phyloP scores from a whole-genome alignment of 495 filamentous ascomycete species.

The Physcia stellaris region DNA sequence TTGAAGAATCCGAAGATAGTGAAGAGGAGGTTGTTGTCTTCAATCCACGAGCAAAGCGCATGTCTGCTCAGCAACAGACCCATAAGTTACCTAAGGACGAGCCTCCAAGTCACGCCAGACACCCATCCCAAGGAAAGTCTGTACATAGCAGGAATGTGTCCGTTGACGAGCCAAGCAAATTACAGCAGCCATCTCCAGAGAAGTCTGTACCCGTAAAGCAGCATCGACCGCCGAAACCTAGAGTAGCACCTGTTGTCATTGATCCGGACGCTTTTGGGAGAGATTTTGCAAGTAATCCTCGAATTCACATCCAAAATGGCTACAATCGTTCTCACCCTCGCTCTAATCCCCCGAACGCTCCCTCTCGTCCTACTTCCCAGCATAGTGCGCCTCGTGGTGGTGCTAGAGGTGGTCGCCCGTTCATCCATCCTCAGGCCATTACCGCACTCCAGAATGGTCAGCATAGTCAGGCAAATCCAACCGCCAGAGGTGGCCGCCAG shows the following conservation, averaged over 20 bases:
- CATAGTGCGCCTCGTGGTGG: too few species aligned
- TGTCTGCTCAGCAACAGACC: slow-evolving; percentile 17
- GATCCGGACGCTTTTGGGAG: slow-evolving; percentile 18
- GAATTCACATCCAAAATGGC: neutral
- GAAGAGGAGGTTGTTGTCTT: slow-evolving; percentile 49
- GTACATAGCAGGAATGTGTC: neutral
- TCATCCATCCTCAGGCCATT: too few species aligned
- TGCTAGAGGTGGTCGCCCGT: too few species aligned
- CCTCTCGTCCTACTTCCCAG: slow-evolving; percentile 5
- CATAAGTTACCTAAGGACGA: slow-evolving; percentile 4
- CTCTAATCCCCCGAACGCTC: slow-evolving; percentile 5
- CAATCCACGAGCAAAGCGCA: slow-evolving; percentile 32
- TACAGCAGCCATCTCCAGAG: neutral
- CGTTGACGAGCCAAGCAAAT: neutral
- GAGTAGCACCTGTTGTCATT: slow-evolving; percentile 10
- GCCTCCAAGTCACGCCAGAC: slow-evolving; percentile 16
- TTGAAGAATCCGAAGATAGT: slow-evolving; percentile 20
- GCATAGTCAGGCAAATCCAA: too few species aligned
- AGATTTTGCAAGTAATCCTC: slow-evolving; percentile 9
- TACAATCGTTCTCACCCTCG: too few species aligned
- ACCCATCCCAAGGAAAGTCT: neutral
- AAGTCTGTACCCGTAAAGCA: neutral
- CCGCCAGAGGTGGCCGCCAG: too few species aligned
- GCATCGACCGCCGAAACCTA: slow-evolving; percentile 6
- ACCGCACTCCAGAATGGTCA: too few species aligned